These are phyloP conservation scores for Hansenula anomala DNA, from an alignment of 1,139 yeast species.

Conservation along the genomic window DNA sequence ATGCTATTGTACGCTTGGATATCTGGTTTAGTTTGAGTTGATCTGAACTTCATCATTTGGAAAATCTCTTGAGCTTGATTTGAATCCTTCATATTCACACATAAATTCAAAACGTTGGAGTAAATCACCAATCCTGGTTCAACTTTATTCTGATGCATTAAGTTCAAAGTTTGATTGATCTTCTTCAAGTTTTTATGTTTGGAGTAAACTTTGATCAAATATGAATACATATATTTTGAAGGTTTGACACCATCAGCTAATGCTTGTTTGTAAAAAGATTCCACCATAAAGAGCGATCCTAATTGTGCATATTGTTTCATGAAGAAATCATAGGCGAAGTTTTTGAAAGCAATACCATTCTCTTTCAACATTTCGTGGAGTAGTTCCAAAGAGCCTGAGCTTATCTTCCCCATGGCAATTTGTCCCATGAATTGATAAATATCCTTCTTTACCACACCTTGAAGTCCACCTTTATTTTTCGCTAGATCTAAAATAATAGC, in stretches of 20 bases:
- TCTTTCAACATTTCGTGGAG: slow-evolving; percentile 33
- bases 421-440: slow-evolving; percentile 36
- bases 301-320: slow-evolving; percentile 36
- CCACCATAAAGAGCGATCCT: slow-evolving; percentile 20
- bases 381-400: slow-evolving; percentile 32
- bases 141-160: slow-evolving; percentile 36
- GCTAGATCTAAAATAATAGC: slow-evolving; percentile 42
- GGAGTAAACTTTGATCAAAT: slow-evolving; percentile 36
- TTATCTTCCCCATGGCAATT: slow-evolving; percentile 37
- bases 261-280: slow-evolving; percentile 28
- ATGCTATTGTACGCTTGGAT: slow-evolving; percentile 64
- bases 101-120: slow-evolving; percentile 61
- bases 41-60: slow-evolving; percentile 80
- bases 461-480: slow-evolving; percentile 36
- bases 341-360: slow-evolving; percentile 31
- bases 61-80: slow-evolving; percentile 69
- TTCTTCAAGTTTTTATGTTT: slow-evolving; percentile 21
- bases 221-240: slow-evolving; percentile 36
- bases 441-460: slow-evolving; percentile 32
- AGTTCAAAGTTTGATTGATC: slow-evolving; percentile 33
- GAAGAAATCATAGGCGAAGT: slow-evolving; percentile 38
- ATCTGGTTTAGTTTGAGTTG: slow-evolving; percentile 62
- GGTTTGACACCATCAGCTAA: slow-evolving; percentile 31
- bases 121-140: slow-evolving; percentile 56
- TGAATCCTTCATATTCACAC: slow-evolving; percentile 50